These are phyloP conservation scores for Acrodontium crateriforme DNA, from an alignment of 2,329 filamentous ascomycete species.

Conservation along the genomic window DNA sequence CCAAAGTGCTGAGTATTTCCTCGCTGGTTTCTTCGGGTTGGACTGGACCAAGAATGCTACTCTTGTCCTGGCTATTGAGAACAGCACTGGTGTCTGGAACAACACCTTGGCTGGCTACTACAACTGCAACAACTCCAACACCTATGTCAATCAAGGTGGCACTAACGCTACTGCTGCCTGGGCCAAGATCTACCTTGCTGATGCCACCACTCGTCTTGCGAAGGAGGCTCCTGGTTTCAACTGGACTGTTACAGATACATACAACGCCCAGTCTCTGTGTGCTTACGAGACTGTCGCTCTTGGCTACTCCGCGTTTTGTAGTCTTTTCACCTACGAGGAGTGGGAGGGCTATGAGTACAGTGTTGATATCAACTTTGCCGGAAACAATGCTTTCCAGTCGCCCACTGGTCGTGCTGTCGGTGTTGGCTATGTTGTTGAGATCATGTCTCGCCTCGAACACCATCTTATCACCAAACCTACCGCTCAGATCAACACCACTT, in stretches of 20 bases:
- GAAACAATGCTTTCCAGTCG: slow-evolving; percentile 47
- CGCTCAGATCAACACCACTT: slow-evolving; percentile 47
- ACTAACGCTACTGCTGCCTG: slow-evolving; percentile 44
- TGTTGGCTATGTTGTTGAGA: slow-evolving; percentile 59
- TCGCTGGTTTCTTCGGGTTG: slow-evolving; percentile 66
- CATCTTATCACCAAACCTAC: slow-evolving; percentile 36
- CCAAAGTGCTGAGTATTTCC: slow-evolving; percentile 62
- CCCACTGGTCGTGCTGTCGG: slow-evolving; percentile 58
- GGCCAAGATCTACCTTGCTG: slow-evolving; percentile 49
- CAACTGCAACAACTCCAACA: slow-evolving; percentile 49
- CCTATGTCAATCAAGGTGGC: slow-evolving; percentile 34
- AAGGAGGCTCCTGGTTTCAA: slow-evolving; percentile 29
- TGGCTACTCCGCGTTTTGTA: slow-evolving; percentile 61
- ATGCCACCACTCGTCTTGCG: slow-evolving; percentile 48
- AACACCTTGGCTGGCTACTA: slow-evolving; percentile 57
- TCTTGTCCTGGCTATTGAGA: slow-evolving; percentile 8
- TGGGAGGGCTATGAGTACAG: slow-evolving; percentile 62
- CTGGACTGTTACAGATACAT: slow-evolving; percentile 51
- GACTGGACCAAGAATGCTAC: slow-evolving; percentile 46
- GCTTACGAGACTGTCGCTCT: slow-evolving; percentile 67
- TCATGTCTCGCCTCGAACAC: slow-evolving; percentile 53
- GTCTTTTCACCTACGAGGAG: slow-evolving; percentile 61
- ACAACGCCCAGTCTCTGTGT: slow-evolving; percentile 57
- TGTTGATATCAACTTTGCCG: slow-evolving; percentile 43
- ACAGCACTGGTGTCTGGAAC: slow-evolving; percentile 31